Base-by-base conservation (phyloP, 495 filamentous ascomycete species). In the Trichoderma gamsii region DNA sequence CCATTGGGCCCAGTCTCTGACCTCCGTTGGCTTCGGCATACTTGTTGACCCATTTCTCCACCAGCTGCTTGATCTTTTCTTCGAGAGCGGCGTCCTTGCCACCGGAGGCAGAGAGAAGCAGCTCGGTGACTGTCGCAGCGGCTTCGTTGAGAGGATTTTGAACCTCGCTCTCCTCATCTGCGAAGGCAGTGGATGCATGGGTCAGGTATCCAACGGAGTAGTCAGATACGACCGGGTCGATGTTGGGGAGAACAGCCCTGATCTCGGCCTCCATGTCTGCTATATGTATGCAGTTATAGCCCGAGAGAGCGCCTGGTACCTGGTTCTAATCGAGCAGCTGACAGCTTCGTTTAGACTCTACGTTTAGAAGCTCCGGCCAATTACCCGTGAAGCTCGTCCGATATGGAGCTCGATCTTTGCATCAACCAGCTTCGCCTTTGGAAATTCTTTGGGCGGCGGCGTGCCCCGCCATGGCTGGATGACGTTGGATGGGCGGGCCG, bases 191-290 rank as follows among this genome's bases (percentile, higher is more conserved):
- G 41, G 93, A 91, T 68, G 94, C 95, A 82, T 98, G 94, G 74
- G 87, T 92, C 70, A 99, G 82, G 75, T 97, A 98, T 46, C 95
- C 96, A 70, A 92, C 90, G 25, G 94, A 93, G 75, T 99, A 99
- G 76, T 96, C 91, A 46, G 92, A 92, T 66, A 99, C 81, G 68
- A 97, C 86, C 59, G 89, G 91, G 78, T 99, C 95, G 68, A 97
- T 89, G 70, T 89, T 88, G 64, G 95, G 94, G 68, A 99, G 87
- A 72, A 90, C 87, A 41, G 90, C 82, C 76, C 89, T 89, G 73
- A 99, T 91, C 83, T 97, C 91, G 71, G 89, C 83, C 79, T 99
- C 94, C 95, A 99, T 99, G 68, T 69, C 76, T 69, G 70, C 64
- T 64, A 41, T 43, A 67, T 51, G 63, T 68, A 41, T 51, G 64